Conservation (phyloP, 306 rosid species). For the Vicia sativa region DNA sequence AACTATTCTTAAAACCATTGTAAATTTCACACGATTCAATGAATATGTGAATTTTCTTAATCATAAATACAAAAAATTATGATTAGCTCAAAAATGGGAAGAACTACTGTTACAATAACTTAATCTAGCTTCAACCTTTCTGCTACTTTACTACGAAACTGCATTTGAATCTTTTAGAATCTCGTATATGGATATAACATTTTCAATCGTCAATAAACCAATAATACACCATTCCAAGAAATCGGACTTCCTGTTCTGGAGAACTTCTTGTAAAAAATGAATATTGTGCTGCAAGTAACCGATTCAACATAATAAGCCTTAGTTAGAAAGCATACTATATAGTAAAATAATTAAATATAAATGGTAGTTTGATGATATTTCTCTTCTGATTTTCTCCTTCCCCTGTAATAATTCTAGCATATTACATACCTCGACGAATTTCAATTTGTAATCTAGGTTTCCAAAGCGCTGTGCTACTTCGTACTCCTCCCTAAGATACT, state of each 20-base stretch:
- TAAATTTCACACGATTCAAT: constrained; percentile 32
- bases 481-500: constrained; percentile 85
- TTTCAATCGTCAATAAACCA: constrained; percentile 80
- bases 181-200: constrained; percentile 77
- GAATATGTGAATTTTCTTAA: constrained; percentile 33
- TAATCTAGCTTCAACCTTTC: constrained; percentile 38
- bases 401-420: constrained; percentile 10
- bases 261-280: constrained; percentile 96
- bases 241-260: constrained; percentile 94
- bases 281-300: constrained; percentile 82
- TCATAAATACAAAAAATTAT: constrained; percentile 28
- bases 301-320: constrained; percentile 19
- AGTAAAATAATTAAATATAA: constrained; percentile 11
- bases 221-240: constrained; percentile 98
- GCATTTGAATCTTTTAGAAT: constrained; percentile 68
- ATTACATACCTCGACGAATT: constrained; percentile 76
- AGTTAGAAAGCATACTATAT: constrained; percentile 5
- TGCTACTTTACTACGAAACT: constrained; percentile 37
- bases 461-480: constrained; percentile 96
- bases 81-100: constrained; percentile 39
- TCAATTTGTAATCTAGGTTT: constrained; percentile 87
- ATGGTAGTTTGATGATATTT: constrained; percentile 5
- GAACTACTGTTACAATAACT: constrained; percentile 31
- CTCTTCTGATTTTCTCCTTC: neutral
- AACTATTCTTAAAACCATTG: constrained; percentile 11